These are phyloP conservation scores for Acacia crassicarpa DNA, from an alignment of 306 rosid genomes.

Conservation along the genomic window DNA sequence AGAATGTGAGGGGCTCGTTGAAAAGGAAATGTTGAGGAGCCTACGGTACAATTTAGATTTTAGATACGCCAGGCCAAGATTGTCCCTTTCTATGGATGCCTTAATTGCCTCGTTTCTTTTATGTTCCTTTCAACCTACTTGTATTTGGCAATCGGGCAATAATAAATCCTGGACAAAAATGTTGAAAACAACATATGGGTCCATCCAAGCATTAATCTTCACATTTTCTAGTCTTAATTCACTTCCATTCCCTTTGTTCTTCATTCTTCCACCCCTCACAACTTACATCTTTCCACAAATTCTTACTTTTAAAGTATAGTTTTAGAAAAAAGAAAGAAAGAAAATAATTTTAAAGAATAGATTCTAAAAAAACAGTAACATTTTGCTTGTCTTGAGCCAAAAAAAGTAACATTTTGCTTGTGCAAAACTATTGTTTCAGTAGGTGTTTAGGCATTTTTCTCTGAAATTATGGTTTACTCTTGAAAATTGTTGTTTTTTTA, in stretches of 20 bases:
- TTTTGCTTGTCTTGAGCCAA: too few relatives aligned
- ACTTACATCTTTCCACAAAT: not conserved
- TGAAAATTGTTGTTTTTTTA: too few relatives aligned
- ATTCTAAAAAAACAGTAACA: too few relatives aligned
- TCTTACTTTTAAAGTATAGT: not conserved
- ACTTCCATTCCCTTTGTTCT: not conserved
- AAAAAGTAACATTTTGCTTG: too few relatives aligned
- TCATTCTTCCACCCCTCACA: not conserved
- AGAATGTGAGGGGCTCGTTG: not conserved
- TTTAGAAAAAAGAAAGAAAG: fast-evolving
- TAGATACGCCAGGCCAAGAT: not conserved
- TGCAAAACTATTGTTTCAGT: too few relatives aligned
- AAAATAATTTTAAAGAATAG: too few relatives aligned
- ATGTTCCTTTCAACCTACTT: not conserved
- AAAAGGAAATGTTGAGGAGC: not conserved
- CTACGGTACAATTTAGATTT: not conserved
- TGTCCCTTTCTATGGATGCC: not conserved
- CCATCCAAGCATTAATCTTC: not conserved
- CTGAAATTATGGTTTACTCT: too few relatives aligned
- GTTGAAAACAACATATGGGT: not conserved
- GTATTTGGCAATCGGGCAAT: not conserved
- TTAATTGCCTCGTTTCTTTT: not conserved
- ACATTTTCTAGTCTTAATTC: not conserved
- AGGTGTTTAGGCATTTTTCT: too few relatives aligned
- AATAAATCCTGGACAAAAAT: not conserved